These are phyloP conservation scores for Pythium guiyangense DNA, from an alignment of 352 stramenopile species.

Conservation along the genomic window DNA sequence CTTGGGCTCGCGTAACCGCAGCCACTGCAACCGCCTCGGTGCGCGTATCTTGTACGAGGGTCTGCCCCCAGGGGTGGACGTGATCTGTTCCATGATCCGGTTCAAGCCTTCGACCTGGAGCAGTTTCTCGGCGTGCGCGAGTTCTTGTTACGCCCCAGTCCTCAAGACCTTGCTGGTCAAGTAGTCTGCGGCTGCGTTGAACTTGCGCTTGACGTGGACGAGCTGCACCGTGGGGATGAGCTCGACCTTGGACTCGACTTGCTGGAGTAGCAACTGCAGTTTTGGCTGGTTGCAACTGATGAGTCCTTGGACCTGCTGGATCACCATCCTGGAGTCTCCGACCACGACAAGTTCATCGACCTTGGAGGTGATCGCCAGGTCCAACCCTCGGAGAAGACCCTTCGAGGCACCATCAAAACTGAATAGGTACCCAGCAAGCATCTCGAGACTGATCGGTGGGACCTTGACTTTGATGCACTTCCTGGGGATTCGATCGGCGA, in stretches of 20 bases:
- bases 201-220: constrained; percentile 6
- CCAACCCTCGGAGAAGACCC: constrained; percentile 8
- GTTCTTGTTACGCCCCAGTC: not conserved
- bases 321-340: constrained; percentile 13
- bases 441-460: constrained; percentile 2
- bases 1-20: not conserved
- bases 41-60: too few species aligned
- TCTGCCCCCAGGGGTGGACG: too few species aligned
- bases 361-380: not conserved
- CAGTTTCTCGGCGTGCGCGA: not conserved
- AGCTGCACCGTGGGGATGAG: not conserved
- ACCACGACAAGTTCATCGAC: constrained; percentile 13
- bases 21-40: too few species aligned
- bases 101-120: not conserved
- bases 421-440: constrained; percentile 7
- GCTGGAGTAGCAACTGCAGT: constrained; percentile 3
- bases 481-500: constrained; percentile 2
- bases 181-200: constrained; percentile 9
- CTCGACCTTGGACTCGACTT: not conserved
- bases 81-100: not conserved
- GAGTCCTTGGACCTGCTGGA: constrained; percentile 12
- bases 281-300: constrained; percentile 12
- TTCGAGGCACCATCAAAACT: constrained; percentile 23
- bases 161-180: not conserved
- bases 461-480: constrained; percentile 1